Percentiles rank a stretch among this genome's conserved stretches.
Conservation (phyloP, 257 asterid genomes). For the Cinchona pubescens region DNA sequence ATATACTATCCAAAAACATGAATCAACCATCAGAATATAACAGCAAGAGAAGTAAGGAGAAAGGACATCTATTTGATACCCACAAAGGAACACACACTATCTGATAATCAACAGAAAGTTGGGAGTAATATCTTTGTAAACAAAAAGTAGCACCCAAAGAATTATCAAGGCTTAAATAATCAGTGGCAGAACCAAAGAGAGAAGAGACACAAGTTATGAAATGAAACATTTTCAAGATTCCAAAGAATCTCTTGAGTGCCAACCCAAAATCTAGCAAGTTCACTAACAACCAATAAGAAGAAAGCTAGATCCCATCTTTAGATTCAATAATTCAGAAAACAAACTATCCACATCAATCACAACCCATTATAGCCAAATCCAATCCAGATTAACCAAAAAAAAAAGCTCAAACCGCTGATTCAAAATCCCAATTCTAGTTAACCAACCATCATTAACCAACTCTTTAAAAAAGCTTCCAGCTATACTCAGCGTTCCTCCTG, state of each 20-base stretch:
- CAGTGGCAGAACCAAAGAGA: background rate
- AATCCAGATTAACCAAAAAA: background rate
- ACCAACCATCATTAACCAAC: background rate
- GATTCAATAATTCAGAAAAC: background rate
- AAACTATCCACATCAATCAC: background rate
- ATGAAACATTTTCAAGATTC: background rate
- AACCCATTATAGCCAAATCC: background rate
- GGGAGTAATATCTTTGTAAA: too few relatives aligned
- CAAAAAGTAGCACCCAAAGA: background rate
- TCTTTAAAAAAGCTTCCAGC: background rate
- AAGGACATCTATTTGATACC: background rate
- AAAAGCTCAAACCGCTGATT: background rate
- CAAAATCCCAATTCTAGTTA: background rate
- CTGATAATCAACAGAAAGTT: background rate
- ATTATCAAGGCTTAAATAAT: background rate
- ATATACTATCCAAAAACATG: background rate
- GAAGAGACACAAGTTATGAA: background rate
- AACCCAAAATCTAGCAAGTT: background rate
- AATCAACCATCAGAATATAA: background rate
- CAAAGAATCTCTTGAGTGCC: background rate
- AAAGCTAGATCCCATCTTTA: background rate
- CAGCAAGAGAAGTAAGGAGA: background rate
- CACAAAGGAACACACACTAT: background rate
- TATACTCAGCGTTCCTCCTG: too few relatives aligned
- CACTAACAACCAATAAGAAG: background rate